These are phyloP conservation scores for Gomphus bonarii DNA, from an alignment of 1,284 basidiomycete species.

Conservation along the genomic window DNA sequence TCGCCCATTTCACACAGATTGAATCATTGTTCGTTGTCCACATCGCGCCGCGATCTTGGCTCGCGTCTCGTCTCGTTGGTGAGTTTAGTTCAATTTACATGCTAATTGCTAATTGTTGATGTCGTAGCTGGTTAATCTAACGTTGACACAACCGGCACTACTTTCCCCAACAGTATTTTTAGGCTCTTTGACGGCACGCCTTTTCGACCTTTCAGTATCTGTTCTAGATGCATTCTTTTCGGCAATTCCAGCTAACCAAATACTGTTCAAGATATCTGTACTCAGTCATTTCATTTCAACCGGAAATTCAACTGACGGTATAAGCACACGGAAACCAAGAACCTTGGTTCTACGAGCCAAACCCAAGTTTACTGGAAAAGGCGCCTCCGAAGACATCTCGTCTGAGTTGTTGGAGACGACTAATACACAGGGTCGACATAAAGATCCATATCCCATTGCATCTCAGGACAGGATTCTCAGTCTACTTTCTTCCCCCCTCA, in stretches of 20 bases:
- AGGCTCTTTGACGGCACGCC: not conserved
- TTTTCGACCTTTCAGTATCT: not conserved
- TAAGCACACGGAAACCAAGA: not conserved
- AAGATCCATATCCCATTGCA: conserved; percentile 3
- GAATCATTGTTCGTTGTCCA: not conserved
- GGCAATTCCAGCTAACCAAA: not conserved
- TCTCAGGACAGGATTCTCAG: conserved; percentile 1
- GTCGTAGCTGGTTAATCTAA: conserved; percentile 6
- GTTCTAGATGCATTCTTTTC: not conserved
- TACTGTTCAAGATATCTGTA: conserved; percentile 4
- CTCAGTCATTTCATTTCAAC: not conserved
- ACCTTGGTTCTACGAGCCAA: not conserved
- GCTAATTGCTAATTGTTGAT: not conserved
- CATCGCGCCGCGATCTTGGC: conserved; percentile 1
- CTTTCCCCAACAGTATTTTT: conserved; percentile 1
- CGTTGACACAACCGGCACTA: conserved; percentile 2
- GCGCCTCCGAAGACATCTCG: not conserved
- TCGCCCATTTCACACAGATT: not conserved
- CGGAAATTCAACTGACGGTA: not conserved
- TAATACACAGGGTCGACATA: not conserved
- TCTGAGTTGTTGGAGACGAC: not conserved
- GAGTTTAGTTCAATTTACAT: not conserved
- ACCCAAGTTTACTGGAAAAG: conserved; percentile 1
- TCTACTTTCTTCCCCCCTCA: not conserved
- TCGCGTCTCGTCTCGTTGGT: conserved; percentile 6